phyloP scores from a whole-genome alignment of 306 rosid genomes.

The Castanopsis chinensis region DNA sequence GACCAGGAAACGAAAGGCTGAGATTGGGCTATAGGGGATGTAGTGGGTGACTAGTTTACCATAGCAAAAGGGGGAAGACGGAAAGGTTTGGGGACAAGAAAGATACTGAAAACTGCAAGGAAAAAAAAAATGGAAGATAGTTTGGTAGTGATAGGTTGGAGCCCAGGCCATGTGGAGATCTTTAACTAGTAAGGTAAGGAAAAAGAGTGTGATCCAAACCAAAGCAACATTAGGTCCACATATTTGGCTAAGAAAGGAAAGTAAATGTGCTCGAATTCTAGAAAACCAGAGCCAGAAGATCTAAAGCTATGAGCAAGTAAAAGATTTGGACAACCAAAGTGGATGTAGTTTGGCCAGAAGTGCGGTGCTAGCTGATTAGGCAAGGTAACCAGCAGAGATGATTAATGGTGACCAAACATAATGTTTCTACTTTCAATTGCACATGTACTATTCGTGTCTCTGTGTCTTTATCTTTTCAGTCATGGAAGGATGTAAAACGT shows the following conservation, averaged over 20 bases:
- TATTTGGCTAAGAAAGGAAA: not conserved
- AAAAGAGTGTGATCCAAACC: not conserved
- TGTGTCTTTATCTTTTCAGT: too few relatives aligned
- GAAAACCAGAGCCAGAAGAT: too few relatives aligned
- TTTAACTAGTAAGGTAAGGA: not conserved
- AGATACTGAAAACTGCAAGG: constrained; percentile 36
- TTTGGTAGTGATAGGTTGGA: constrained; percentile 50
- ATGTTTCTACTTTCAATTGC: too few relatives aligned
- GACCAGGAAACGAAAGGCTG: too few relatives aligned
- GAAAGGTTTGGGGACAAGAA: constrained; percentile 13
- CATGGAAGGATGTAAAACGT: too few relatives aligned
- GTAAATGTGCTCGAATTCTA: not conserved
- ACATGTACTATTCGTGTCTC: too few relatives aligned
- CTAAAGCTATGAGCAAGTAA: too few relatives aligned
- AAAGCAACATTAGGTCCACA: not conserved
- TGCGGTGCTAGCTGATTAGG: too few relatives aligned
- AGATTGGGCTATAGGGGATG: not conserved
- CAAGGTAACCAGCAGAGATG: too few relatives aligned
- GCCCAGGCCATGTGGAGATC: constrained; percentile 54
- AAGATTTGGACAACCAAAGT: too few relatives aligned
- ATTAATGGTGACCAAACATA: too few relatives aligned
- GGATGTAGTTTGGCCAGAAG: too few relatives aligned
- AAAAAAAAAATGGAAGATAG: constrained; percentile 27
- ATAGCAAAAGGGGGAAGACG: constrained; percentile 27
- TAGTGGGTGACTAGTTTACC: not conserved